Evolutionary conservation across 2,329 filamentous ascomycete genomes (phyloP).

Genomic region (Pseudogymnoascus sp.): DNA sequence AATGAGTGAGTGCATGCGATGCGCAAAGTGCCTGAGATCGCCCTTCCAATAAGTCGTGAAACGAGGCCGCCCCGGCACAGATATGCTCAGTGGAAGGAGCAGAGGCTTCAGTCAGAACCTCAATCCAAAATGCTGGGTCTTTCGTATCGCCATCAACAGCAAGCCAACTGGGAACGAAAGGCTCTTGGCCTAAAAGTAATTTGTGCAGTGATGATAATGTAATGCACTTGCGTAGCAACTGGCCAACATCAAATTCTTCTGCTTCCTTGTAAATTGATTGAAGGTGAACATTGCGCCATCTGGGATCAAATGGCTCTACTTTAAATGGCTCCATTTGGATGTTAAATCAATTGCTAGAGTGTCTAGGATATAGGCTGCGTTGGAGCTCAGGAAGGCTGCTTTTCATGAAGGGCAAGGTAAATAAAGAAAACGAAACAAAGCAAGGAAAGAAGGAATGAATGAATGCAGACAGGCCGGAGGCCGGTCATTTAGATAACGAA

Average conservation of each 20-base stretch:
- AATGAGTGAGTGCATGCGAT: not conserved
- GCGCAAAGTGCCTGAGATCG: not conserved
- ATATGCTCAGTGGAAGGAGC: not conserved
- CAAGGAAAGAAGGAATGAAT: not conserved
- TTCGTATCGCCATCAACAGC: not conserved
- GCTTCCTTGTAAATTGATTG: not conserved
- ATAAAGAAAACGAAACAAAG: not conserved
- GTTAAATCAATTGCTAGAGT: not conserved
- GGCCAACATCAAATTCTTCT: not conserved
- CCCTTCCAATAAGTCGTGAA: not conserved
- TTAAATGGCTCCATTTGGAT: not conserved
- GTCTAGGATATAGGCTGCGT: not conserved
- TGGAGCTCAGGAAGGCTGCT: not conserved
- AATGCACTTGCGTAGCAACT: not conserved
- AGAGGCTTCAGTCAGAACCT: not conserved
- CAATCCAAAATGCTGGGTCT: not conserved
- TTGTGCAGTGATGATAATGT: not conserved
- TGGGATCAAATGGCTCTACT: not conserved
- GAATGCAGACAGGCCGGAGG: not conserved
- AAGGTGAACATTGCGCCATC: not conserved
- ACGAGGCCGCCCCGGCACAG: not conserved
- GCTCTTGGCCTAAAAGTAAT: not conserved
- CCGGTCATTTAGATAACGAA: not conserved
- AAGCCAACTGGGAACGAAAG: not conserved
- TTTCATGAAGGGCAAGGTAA: not conserved